Percentiles rank a stretch among this genome's conserved stretches.
phyloP scores from a whole-genome alignment of 257 asterid species.

The Mentha longifolia region DNA sequence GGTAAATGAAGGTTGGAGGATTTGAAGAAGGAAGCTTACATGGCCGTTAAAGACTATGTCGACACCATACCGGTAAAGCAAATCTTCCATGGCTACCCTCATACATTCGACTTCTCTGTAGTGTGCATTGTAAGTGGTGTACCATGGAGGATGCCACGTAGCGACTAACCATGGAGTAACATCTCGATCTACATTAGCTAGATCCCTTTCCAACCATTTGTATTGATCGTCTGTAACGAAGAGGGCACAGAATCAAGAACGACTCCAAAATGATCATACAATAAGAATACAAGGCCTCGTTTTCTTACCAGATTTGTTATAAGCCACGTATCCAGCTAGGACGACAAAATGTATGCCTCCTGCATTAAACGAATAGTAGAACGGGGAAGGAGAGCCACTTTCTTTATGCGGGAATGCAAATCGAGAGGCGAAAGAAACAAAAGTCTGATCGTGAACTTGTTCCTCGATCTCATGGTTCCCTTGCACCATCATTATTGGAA shows the following conservation, averaged over 20 bases:
- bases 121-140: slow-evolving; percentile 82
- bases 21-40: slow-evolving; percentile 49
- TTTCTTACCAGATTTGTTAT: slow-evolving; percentile 60
- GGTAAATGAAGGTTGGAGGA: background rate
- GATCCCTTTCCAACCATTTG: slow-evolving; percentile 82
- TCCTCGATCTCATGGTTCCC: slow-evolving; percentile 97
- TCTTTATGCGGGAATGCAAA: slow-evolving; percentile 86
- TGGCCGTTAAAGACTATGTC: slow-evolving; percentile 92
- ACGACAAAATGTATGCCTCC: slow-evolving; percentile 94
- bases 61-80: slow-evolving; percentile 69
- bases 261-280: slow-evolving; percentile 4
- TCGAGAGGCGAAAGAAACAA: slow-evolving; percentile 77
- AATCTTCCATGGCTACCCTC: slow-evolving; percentile 84
- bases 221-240: slow-evolving; percentile 69
- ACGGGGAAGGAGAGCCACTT: slow-evolving; percentile 75
- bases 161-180: slow-evolving; percentile 92
- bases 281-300: background rate
- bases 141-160: slow-evolving; percentile 98
- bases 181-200: slow-evolving; percentile 62
- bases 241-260: slow-evolving; percentile 23
- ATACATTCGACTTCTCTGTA: slow-evolving; percentile 95
- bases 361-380: slow-evolving; percentile 87
- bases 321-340: slow-evolving; percentile 77
- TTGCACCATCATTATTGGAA: slow-evolving; percentile 91
- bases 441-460: slow-evolving; percentile 68